Conservation (phyloP, 2,329 filamentous ascomycete genomes). For the Sporothrix euskadiensis region DNA sequence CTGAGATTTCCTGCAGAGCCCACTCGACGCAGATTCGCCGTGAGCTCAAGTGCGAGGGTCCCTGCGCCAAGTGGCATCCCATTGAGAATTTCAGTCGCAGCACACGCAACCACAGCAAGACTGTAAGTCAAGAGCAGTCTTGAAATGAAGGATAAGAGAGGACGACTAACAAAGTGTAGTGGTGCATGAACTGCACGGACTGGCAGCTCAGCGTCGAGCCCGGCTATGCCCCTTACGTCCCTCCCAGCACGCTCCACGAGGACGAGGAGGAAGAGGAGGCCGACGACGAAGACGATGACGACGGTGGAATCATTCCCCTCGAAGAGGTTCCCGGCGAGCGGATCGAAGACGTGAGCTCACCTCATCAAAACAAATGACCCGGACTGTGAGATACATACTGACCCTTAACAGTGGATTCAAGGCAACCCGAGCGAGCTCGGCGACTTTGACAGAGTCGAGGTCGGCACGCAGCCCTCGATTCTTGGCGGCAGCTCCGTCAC, state of each 20-base stretch:
- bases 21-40: constrained; percentile 34
- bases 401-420: constrained; percentile 31
- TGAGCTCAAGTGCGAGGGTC: constrained; percentile 38
- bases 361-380: background rate
- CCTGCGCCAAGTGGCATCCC: constrained; percentile 37
- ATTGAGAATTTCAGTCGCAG: constrained; percentile 41
- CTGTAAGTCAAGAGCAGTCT: constrained; percentile 35
- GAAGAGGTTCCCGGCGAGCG: constrained; percentile 10
- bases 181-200: constrained; percentile 41
- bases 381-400: background rate
- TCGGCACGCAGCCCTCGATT: constrained; percentile 21
- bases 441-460: constrained; percentile 26
- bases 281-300: background rate
- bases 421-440: constrained; percentile 31
- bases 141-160: background rate
- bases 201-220: constrained; percentile 38
- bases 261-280: constrained; percentile 20
- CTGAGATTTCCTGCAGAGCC: constrained; percentile 37
- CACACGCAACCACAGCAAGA: constrained; percentile 37
- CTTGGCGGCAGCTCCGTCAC: constrained; percentile 19
- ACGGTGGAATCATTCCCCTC: background rate
- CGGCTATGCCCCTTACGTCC: constrained; percentile 34
- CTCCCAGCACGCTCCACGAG: constrained; percentile 30
- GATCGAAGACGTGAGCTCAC: constrained; percentile 24
- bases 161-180: constrained; percentile 34